Evolutionary conservation across 805 yeast species (phyloP).

Genomic region (Yarrowia phangngaensis): DNA sequence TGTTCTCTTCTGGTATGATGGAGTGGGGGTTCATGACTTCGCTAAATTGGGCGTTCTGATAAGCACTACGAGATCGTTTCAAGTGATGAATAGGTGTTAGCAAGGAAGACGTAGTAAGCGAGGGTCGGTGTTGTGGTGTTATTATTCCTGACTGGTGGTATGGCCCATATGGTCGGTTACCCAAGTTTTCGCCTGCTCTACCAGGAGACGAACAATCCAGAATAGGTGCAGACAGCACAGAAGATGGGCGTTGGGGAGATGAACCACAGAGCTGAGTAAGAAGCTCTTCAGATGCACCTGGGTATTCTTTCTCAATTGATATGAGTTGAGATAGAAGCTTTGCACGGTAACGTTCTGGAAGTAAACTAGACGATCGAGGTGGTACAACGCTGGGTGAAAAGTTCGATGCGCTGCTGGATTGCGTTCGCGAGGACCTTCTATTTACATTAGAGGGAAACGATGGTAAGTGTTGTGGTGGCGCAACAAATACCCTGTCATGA

Average conservation of each 20-base stretch:
- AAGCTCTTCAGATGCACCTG: constrained; percentile 15
- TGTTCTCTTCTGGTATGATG: too few relatives aligned
- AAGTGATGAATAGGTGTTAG: background rate
- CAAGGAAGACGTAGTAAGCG: background rate
- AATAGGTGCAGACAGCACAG: constrained; percentile 8
- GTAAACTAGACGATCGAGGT: background rate
- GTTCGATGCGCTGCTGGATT: too few relatives aligned
- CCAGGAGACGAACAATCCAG: constrained; percentile 8
- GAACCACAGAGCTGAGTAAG: constrained; percentile 1
- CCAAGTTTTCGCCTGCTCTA: constrained; percentile 2
- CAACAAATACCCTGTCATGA: too few relatives aligned
- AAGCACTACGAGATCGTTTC: constrained; percentile 4
- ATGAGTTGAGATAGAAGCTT: constrained; percentile 13
- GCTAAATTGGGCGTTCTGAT: background rate
- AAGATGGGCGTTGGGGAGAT: constrained; percentile 1
- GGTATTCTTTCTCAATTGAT: constrained; percentile 24
- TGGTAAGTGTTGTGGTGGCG: too few relatives aligned
- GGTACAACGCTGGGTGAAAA: constrained; percentile 2
- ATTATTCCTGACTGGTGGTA: constrained; percentile 16
- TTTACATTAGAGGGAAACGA: too few relatives aligned
- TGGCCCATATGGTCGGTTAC: constrained; percentile 11
- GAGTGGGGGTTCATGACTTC: too few relatives aligned
- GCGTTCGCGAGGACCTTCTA: too few relatives aligned
- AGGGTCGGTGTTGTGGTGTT: background rate
- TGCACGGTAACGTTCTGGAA: constrained; percentile 7